Conservation (phyloP, 1,284 basidiomycete genomes). For the Thecaphora thlaspeos region DNA sequence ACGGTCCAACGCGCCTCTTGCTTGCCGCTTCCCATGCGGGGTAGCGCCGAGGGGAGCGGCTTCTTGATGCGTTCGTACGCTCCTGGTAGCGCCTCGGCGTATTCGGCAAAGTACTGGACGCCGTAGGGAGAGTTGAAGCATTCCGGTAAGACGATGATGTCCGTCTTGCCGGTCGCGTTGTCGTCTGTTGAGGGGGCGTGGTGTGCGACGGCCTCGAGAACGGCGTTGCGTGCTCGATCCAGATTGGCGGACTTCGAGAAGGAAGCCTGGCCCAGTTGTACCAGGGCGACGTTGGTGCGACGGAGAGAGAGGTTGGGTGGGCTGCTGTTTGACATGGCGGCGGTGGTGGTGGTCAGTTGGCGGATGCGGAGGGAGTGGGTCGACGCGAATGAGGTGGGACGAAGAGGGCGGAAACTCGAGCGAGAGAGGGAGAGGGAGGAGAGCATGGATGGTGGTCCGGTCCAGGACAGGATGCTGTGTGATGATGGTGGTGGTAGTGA, state of each 20-base stretch:
- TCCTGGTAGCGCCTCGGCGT: slow-evolving; percentile 50
- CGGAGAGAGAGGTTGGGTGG: slow-evolving; percentile 16
- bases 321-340: no score
- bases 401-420: no score
- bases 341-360: no score
- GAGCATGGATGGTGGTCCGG: no score
- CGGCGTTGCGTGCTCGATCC: slow-evolving; percentile 37
- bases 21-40: slow-evolving; percentile 28
- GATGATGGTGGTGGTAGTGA: no score
- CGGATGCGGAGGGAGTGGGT: no score
- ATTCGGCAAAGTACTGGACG: slow-evolving; percentile 62
- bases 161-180: slow-evolving; percentile 14
- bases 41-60: slow-evolving; percentile 26
- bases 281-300: slow-evolving; percentile 40
- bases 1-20: slow-evolving; percentile 40
- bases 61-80: slow-evolving; percentile 49
- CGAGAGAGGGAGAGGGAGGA: no score
- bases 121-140: slow-evolving; percentile 99
- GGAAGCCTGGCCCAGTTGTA: slow-evolving; percentile 52
- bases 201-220: slow-evolving; percentile 4
- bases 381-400: no score
- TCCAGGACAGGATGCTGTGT: no score
- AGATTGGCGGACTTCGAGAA: slow-evolving; percentile 51
- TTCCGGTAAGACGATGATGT: slow-evolving; percentile 66
- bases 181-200: slow-evolving; percentile 13